Evolutionary conservation across 345 rosid species (phyloP).

Genomic region (Pseudoturritis turrita): DNA sequence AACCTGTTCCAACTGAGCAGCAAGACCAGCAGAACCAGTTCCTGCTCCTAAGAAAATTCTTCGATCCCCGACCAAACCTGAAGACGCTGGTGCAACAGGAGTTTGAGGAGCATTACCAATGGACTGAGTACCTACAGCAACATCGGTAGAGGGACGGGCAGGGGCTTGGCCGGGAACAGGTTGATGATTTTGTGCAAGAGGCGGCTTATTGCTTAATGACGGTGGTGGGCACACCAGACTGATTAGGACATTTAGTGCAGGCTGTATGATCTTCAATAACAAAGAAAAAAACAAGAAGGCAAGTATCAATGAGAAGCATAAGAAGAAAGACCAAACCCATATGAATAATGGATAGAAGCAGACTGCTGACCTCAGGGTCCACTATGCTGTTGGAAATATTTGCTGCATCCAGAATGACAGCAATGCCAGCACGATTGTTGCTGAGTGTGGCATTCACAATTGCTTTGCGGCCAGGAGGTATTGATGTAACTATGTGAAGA

Average conservation of each 20-base stretch:
- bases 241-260: constrained; percentile 84
- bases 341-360: constrained; percentile 2
- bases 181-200: constrained; percentile 32
- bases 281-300: constrained; percentile 6
- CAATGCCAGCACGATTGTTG: constrained; percentile 88
- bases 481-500: constrained; percentile 82
- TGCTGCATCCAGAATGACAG: constrained; percentile 90
- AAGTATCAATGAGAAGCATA: constrained; percentile 18
- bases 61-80: constrained; percentile 95
- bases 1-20: constrained; percentile 95
- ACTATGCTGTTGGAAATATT: constrained; percentile 74
- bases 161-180: constrained; percentile 41
- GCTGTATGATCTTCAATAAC: constrained; percentile 80
- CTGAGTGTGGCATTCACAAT: constrained; percentile 77
- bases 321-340: constrained; percentile 8
- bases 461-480: constrained; percentile 82
- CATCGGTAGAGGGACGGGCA: constrained; percentile 39
- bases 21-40: constrained; percentile 98
- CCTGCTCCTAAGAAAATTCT: constrained; percentile 94
- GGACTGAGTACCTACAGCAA: constrained; percentile 38
- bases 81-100: constrained; percentile 49
- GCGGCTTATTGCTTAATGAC: constrained; percentile 84
- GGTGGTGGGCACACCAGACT: constrained; percentile 99
- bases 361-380: constrained; percentile 78
- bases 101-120: constrained; percentile 47